Percentiles rank a stretch among this genome's conserved stretches.
Conservation (phyloP, 345 rosid species). For the Rhodamnia argentea region DNA sequence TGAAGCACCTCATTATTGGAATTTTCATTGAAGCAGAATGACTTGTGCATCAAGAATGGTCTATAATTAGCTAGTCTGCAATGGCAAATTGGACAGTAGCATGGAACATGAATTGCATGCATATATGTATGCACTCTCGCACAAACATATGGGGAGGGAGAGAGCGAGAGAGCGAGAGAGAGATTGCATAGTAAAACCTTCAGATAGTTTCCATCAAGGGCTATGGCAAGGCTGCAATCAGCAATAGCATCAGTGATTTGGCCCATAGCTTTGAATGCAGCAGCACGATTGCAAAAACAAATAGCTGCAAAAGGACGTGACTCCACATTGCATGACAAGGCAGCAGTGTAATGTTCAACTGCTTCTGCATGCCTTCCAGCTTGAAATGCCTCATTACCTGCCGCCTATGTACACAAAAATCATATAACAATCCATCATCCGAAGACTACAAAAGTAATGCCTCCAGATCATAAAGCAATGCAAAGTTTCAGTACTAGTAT, state of each 20-base stretch:
- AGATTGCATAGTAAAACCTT: constrained; percentile 44
- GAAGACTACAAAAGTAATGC: neutral
- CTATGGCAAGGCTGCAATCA: constrained; percentile 95
- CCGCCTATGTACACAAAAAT: constrained; percentile 24
- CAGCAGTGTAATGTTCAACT: constrained; percentile 79
- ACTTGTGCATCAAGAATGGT: neutral
- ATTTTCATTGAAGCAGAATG: neutral
- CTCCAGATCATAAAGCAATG: neutral
- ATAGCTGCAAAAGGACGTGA: constrained; percentile 89
- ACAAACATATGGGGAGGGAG: neutral
- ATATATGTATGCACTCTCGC: neutral
- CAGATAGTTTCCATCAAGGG: constrained; percentile 72
- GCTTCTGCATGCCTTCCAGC: constrained; percentile 86
- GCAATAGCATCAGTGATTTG: constrained; percentile 85
- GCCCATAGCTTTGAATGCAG: constrained; percentile 74
- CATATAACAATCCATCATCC: neutral
- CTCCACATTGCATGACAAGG: constrained; percentile 66
- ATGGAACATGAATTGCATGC: neutral
- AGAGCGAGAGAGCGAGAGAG: neutral
- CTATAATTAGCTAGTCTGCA: neutral
- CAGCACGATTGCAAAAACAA: constrained; percentile 98
- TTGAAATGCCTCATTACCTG: constrained; percentile 96
- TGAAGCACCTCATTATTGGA: neutral
- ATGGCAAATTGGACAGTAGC: neutral
- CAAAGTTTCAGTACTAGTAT: neutral